Base-by-base conservation (phyloP, 352 stramenopile species). In the Globisporangium barbulae region DNA sequence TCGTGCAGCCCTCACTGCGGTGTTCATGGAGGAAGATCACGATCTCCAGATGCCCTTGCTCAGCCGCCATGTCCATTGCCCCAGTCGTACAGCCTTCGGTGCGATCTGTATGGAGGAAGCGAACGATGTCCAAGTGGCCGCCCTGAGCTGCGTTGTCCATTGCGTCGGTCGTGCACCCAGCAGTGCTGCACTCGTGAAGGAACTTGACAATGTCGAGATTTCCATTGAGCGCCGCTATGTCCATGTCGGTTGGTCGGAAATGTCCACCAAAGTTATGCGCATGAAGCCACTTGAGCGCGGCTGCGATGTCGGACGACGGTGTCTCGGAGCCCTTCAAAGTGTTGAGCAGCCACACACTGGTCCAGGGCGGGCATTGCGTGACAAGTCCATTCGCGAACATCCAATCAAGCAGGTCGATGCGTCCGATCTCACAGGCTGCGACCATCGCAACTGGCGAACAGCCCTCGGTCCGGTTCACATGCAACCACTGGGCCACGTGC, bases 401-500 rank as follows among this genome's bases (percentile, higher is more conserved):
- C 50, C 60, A 66, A 1, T 60, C 39, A 5, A 66, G 25, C 5
- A 66, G 6, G 39, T 66, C 60, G 3, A 55, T 15, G 15, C 41
- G 50, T 30, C 60, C 49, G 7, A n/a, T 35, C 15, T 31, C 37
- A 13, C 39, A 53, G 5, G 60, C 60, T 0, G 5, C 25, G 37
- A 60, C 28, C 37, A 60, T 61, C 19, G 60, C 60, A 1, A 35
- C 48, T 31, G 42, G 28, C 5, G 60, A 66, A 28, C 73, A 82
- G 31, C 60, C 66, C 61, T 82, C 76, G 13, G 65, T 31, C 1
- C 71, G 74, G 53, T 81, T 56, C 3, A 42, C 42, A 33, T 80
- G 63, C n/a, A 85, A 68, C 71, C 72, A 85, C 30, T 75, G 71
- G 5, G 79, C 59, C 30, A 81, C 71, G 6, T 60, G 28, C 8